Evolutionary conservation across 257 asterid species (phyloP), one percentile per base, ranked within the genome.

Genomic region (Penstemon eatonii): DNA sequence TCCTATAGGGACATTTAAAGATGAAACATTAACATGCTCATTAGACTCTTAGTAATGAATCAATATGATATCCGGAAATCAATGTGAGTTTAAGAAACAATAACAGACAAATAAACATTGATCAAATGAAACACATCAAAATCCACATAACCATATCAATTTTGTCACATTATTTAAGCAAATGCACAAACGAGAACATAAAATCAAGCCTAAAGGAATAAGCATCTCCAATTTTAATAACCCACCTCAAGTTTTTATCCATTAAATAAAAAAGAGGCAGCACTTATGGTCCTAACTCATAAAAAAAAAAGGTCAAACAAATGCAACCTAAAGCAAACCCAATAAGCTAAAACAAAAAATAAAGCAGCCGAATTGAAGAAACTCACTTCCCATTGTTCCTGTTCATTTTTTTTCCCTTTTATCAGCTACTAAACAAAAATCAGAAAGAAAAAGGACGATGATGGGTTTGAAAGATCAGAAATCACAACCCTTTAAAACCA

Each of bases 321-420:
- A 67, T 66, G 56, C 42, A 71, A 56, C 43, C 38, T 61, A 73
- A 66, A 77, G 13, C 56, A 12, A 5, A 55, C 40, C 65, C 61
- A 38, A 18, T 52, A 6, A 47, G 8, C 38, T n/a, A n/a, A 43
- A 59, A 25, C 5, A 11, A 65, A 51, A 13, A 41, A 3, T 65
- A 57, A 51, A 40, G 25, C 37, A 64, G 53, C 46, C 6, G 18
- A 76, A 63, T 43, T 71, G 39, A 63, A 45, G 60, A 73, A 67
- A 80, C 83, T 79, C 77, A 88, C 96, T 73, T 78, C 49, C 79
- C 86, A 55, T 63, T 74, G 70, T 58, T 74, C 78, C 66, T 72
- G 80, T 77, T 80, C 95, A 84, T 88, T 63, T 66, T 60, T 18
- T 4, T 50, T 38, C 50, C 56, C 50, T 60, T 53, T 25, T 19